Evolutionary conservation across 768 basidiomycete genomes (phyloP).

Genomic region (Auricularia sp.): DNA sequence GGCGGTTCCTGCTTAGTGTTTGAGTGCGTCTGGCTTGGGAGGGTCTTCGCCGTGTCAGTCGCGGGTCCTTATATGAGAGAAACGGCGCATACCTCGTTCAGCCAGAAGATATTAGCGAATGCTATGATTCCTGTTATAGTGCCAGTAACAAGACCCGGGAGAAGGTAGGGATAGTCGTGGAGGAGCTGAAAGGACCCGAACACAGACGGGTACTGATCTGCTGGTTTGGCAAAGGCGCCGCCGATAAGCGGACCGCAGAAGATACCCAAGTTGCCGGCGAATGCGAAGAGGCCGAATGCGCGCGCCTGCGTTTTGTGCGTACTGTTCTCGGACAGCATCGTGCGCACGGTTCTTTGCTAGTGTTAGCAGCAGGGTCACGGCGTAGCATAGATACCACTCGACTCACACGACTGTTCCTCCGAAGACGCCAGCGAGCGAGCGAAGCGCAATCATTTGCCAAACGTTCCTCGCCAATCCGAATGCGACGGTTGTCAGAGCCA

Average conservation of each 20-base stretch:
- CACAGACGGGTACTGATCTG: conserved; percentile 5
- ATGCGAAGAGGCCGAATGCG: conserved; percentile 10
- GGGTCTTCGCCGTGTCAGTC: not conserved
- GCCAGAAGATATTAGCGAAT: conserved; percentile 8
- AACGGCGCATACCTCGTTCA: conserved; percentile 8
- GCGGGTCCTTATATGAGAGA: not conserved
- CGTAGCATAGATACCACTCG: too few species aligned
- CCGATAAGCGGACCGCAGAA: conserved; percentile 7
- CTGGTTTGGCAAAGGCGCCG: conserved; percentile 10
- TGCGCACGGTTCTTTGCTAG: conserved; percentile 5
- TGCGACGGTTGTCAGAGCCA: conserved; percentile 20
- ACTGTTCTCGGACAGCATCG: conserved; percentile 12
- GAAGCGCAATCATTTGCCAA: conserved; percentile 27
- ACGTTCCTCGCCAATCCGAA: conserved; percentile 16
- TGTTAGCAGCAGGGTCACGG: not conserved
- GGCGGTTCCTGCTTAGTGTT: not conserved
- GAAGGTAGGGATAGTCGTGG: conserved; percentile 10
- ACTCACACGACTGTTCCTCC: conserved; percentile 8
- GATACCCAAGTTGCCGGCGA: conserved; percentile 9
- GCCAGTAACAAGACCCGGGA: conserved; percentile 10
- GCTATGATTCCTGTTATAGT: conserved; percentile 5
- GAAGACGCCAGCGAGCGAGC: conserved; percentile 29
- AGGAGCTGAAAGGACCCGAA: conserved; percentile 7
- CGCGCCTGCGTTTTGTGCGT: conserved; percentile 10
- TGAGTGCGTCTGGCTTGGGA: not conserved